phyloP scores from a whole-genome alignment of 148 eudicot species.

The Heliosperma pusillum region DNA sequence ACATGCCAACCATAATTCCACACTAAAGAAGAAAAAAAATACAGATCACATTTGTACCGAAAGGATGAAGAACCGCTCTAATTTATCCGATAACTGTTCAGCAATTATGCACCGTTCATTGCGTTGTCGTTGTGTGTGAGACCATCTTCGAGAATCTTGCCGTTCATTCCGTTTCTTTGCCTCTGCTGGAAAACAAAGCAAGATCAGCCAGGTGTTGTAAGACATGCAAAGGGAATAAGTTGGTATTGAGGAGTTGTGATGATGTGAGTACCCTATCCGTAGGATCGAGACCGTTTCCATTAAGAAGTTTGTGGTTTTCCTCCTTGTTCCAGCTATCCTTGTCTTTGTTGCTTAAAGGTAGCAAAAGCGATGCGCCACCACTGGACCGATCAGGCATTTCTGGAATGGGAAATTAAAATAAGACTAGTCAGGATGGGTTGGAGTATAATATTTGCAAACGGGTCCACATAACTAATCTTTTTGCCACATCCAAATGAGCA shows the following conservation, averaged over 20 bases:
- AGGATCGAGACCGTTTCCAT: conserved; percentile 70
- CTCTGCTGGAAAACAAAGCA: conserved; percentile 42
- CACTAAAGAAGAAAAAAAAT: conserved; percentile 10
- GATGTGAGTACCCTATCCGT: conserved; percentile 60
- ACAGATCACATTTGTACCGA: neutral
- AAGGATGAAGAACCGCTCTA: neutral
- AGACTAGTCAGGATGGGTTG: neutral
- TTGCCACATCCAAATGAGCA: neutral
- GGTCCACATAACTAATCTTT: neutral
- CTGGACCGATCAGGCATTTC: conserved; percentile 82
- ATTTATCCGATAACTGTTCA: neutral
- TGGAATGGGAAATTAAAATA: conserved; percentile 27
- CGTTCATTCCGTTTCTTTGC: conserved; percentile 71
- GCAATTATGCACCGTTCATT: conserved; percentile 57
- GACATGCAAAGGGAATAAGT: neutral
- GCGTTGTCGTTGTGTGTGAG: conserved; percentile 50
- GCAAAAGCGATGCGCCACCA: conserved; percentile 44
- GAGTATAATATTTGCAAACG: neutral
- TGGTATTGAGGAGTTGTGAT: neutral
- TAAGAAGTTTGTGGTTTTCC: conserved; percentile 71
- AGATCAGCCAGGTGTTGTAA: neutral
- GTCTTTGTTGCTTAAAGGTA: conserved; percentile 56
- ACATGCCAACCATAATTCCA: neutral
- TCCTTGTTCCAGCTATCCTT: conserved; percentile 74
- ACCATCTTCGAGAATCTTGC: conserved; percentile 63